Conservation (phyloP, 2,329 filamentous ascomycete genomes). For the Esteya vermicola region DNA sequence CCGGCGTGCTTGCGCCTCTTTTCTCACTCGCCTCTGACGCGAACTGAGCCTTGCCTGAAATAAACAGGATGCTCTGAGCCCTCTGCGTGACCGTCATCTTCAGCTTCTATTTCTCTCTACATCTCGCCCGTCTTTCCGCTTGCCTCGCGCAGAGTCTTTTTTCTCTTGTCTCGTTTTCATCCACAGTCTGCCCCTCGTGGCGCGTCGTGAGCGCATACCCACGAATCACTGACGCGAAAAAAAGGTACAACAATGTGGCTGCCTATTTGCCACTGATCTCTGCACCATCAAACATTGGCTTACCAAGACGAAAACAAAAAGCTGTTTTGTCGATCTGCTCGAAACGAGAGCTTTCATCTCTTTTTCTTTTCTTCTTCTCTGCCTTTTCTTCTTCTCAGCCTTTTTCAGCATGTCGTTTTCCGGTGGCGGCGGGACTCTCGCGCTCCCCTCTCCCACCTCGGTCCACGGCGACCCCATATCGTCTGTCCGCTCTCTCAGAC, state of each 20-base stretch:
- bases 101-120: no score
- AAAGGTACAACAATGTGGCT: conserved; percentile 1
- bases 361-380: not conserved
- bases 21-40: not conserved
- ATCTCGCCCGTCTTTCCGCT: not conserved
- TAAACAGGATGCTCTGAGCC: no score
- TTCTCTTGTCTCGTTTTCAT: not conserved
- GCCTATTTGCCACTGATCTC: conserved; percentile 1
- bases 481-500: conserved; percentile 67
- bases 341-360: not conserved
- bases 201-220: not conserved
- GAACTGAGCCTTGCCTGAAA: no score
- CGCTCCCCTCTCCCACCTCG: conserved; percentile 75
- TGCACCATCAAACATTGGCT: not conserved
- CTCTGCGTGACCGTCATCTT: no score
- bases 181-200: not conserved
- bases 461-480: conserved; percentile 64
- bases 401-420: conserved; percentile 39
- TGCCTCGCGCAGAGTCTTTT: not conserved
- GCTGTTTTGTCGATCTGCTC: no score
- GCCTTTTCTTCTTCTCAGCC: not conserved
- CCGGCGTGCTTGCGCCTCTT: not conserved
- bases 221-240: no score
- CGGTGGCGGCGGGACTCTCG: conserved; percentile 59
- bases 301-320: not conserved